These are phyloP conservation scores for Darksidea phi DNA, from an alignment of 495 filamentous ascomycete species.

Conservation along the genomic window DNA sequence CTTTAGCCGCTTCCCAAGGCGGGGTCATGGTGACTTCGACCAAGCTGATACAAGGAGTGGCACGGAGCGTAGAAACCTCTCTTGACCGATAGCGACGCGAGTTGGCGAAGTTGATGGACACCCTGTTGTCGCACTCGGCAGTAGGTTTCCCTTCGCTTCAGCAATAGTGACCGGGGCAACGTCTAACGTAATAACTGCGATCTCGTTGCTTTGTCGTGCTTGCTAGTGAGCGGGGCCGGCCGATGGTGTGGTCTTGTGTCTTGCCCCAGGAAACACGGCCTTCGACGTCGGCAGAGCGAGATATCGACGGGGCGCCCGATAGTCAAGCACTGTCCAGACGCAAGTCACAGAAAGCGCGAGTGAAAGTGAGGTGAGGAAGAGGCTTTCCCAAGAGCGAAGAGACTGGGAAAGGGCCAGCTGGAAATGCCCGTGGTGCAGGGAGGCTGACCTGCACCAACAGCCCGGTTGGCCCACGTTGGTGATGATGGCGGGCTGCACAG, in stretches of 20 bases:
- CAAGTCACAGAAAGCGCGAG: too few relatives aligned
- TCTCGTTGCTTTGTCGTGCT: constrained; percentile 5
- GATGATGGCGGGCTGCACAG: constrained; percentile 20
- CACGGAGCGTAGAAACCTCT: too few relatives aligned
- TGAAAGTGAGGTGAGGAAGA: too few relatives aligned
- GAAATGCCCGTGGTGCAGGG: not conserved
- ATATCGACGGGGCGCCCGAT: not conserved
- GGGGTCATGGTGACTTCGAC: too few relatives aligned
- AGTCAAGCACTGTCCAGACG: too few relatives aligned
- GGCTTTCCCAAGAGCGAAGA: not conserved
- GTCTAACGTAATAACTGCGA: constrained; percentile 1
- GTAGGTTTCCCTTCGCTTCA: too few relatives aligned
- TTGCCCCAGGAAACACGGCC: not conserved
- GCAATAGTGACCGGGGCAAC: too few relatives aligned
- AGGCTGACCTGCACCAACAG: not conserved
- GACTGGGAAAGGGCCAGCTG: constrained; percentile 1
- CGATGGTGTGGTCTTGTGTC: not conserved
- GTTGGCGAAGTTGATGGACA: too few relatives aligned
- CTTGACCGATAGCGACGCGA: too few relatives aligned
- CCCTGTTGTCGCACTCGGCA: too few relatives aligned
- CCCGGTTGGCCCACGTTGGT: constrained; percentile 7
- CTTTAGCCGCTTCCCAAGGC: too few relatives aligned
- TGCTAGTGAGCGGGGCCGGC: constrained; percentile 14
- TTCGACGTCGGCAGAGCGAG: not conserved
- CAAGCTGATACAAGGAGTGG: too few relatives aligned